These are phyloP conservation scores for Guyanaporus albipodus DNA, from an alignment of 768 basidiomycete species.

Conservation along the genomic window DNA sequence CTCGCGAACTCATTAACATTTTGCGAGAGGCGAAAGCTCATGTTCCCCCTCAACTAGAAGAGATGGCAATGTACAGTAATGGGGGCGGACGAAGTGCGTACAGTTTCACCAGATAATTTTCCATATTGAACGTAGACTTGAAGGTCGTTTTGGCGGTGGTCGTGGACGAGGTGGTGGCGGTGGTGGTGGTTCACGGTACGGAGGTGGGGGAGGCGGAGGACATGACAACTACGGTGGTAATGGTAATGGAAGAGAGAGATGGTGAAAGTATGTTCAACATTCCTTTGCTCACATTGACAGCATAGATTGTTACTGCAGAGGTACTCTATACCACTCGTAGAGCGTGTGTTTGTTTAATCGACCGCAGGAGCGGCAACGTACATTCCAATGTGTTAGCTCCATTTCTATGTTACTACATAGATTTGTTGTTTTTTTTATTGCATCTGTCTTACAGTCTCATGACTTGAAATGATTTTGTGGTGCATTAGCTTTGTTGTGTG, in stretches of 20 bases:
- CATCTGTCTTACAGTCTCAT: no score
- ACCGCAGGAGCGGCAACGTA: no score
- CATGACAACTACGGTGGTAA: constrained; percentile 21
- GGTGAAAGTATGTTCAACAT: constrained; percentile 14
- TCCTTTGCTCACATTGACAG: constrained; percentile 7
- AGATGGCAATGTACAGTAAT: constrained; percentile 87
- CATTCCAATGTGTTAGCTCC: no score
- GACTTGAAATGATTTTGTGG: no score
- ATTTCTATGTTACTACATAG: no score
- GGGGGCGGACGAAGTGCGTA: constrained; percentile 68
- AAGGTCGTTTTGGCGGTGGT: constrained; percentile 61
- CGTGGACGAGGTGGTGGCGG: constrained; percentile 27
- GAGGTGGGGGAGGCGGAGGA: constrained; percentile 25
- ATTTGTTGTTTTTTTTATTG: no score
- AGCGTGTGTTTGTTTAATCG: no score
- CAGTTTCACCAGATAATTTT: background rate
- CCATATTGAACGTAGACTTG: background rate
- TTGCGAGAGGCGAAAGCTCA: constrained; percentile 82
- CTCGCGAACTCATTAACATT: constrained; percentile 86
- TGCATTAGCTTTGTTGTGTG: no score
- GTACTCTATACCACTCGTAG: constrained; percentile 27
- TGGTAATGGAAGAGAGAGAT: constrained; percentile 24
- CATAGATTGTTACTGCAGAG: constrained; percentile 20
- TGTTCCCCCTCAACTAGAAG: constrained; percentile 86
- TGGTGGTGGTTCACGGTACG: constrained; percentile 18